A percentile compares a stretch with the other conserved stretches of the same genome.
phyloP scores from a whole-genome alignment of 495 filamentous ascomycete genomes.

The Trichocladium uniseriatum region DNA sequence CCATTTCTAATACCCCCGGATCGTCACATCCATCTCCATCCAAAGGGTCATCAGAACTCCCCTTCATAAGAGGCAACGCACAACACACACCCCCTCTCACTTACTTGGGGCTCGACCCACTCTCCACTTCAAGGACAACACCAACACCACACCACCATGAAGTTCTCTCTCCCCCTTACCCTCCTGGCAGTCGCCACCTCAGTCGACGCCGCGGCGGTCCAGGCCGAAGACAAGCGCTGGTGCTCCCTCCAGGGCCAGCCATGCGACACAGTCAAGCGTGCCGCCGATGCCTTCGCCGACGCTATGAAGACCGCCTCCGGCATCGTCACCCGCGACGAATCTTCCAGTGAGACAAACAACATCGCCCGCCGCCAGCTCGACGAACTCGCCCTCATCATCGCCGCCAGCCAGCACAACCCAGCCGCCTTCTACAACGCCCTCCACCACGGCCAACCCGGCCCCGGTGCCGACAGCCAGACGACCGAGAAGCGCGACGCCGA shows the following conservation, averaged over 20 bases:
- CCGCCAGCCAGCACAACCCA: slow-evolving; percentile 21
- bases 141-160: slow-evolving; percentile 25
- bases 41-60: slow-evolving; percentile 2
- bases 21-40: neutral
- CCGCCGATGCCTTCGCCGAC: slow-evolving; percentile 27
- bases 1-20: slow-evolving; percentile 1
- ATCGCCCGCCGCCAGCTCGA: slow-evolving; percentile 22
- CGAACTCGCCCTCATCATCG: slow-evolving; percentile 23
- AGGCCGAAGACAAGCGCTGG: slow-evolving; percentile 20
- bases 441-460: slow-evolving; percentile 1
- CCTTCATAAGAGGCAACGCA: neutral
- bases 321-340: slow-evolving; percentile 16
- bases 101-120: neutral
- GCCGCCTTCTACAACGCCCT: slow-evolving; percentile 20
- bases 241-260: slow-evolving; percentile 26
- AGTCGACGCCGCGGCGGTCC: slow-evolving; percentile 20
- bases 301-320: slow-evolving; percentile 13
- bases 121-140: neutral
- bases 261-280: slow-evolving; percentile 32
- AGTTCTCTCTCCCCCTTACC: slow-evolving; percentile 27
- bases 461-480: slow-evolving; percentile 1
- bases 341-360: slow-evolving; percentile 8
- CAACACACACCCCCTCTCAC: neutral
- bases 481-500: slow-evolving; percentile 22
- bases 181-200: slow-evolving; percentile 23